Evolutionary conservation across 2,329 filamentous ascomycete species (phyloP).

Genomic region (Penicillium sp.): DNA sequence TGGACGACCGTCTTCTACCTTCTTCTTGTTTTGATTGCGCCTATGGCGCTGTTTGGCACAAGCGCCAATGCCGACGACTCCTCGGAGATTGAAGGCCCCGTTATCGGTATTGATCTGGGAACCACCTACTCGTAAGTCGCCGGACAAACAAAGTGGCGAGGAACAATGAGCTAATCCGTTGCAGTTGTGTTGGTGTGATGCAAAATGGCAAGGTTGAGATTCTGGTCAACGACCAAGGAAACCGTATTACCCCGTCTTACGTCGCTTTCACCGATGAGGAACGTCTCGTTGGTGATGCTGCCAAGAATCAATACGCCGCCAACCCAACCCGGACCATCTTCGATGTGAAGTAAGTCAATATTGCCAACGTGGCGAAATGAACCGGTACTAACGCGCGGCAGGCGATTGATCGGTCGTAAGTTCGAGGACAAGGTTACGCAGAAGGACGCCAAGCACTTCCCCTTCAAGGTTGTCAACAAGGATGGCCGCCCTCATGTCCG

Average conservation of each 20-base stretch:
- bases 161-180: conserved; percentile 37
- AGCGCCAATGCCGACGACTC: conserved; percentile 62
- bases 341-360: conserved; percentile 69
- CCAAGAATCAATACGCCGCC: conserved; percentile 86
- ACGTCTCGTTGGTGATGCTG: conserved; percentile 92
- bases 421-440: conserved; percentile 80
- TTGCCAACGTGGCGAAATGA: not conserved
- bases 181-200: conserved; percentile 88
- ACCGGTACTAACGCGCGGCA: conserved; percentile 29
- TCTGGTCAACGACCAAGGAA: conserved; percentile 92
- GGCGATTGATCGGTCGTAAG: conserved; percentile 80
- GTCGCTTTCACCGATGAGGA: conserved; percentile 97
- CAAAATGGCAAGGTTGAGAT: conserved; percentile 93
- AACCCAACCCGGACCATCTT: conserved; percentile 73
- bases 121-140: conserved; percentile 65
- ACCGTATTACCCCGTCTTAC: conserved; percentile 92
- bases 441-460: conserved; percentile 95
- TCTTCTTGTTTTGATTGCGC: conserved; percentile 75
- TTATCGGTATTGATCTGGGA: conserved; percentile 93
- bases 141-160: not conserved
- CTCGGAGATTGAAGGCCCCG: conserved; percentile 72
- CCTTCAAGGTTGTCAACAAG: conserved; percentile 88
- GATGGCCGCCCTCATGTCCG: conserved; percentile 82
- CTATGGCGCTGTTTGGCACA: conserved; percentile 74
- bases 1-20: conserved; percentile 91